Conservation (phyloP, 75 land plant species). For the Cupressus sempervirens region DNA sequence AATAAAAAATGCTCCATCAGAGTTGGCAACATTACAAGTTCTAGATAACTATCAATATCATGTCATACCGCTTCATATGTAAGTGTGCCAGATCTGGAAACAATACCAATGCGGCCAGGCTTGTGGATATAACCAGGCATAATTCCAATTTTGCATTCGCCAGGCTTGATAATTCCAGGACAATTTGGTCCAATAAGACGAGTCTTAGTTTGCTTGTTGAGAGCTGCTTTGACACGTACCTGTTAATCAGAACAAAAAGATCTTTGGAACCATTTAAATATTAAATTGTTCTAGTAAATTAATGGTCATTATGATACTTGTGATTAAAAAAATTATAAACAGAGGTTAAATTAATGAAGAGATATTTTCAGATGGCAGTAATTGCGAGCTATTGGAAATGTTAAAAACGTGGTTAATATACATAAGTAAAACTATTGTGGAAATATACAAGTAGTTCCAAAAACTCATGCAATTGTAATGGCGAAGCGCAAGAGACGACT, state of each 20-base stretch:
- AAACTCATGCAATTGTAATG: too few species aligned
- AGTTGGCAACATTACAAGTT: background rate
- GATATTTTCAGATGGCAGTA: background rate
- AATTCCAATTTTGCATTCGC: slow-evolving; percentile 95
- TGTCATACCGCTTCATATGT: slow-evolving; percentile 88
- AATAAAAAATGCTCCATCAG: background rate
- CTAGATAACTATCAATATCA: background rate
- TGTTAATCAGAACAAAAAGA: slow-evolving; percentile 6
- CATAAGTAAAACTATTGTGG: too few species aligned
- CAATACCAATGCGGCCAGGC: slow-evolving; percentile 90
- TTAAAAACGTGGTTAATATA: too few species aligned
- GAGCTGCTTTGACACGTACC: slow-evolving; percentile 88
- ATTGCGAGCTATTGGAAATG: background rate
- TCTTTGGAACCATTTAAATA: background rate
- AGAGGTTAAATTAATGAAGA: background rate
- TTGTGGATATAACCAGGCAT: slow-evolving; percentile 97
- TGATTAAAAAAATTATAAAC: background rate
- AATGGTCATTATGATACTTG: background rate
- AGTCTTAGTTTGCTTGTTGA: slow-evolving; percentile 78
- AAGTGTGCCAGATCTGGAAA: slow-evolving; percentile 90
- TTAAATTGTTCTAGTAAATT: background rate
- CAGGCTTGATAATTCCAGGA: slow-evolving; percentile 97
- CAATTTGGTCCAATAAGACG: slow-evolving; percentile 93
- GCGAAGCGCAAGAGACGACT: too few species aligned
- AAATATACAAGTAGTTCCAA: too few species aligned